phyloP scores from a whole-genome alignment of 306 rosid species.

The Corylus heterophylla region DNA sequence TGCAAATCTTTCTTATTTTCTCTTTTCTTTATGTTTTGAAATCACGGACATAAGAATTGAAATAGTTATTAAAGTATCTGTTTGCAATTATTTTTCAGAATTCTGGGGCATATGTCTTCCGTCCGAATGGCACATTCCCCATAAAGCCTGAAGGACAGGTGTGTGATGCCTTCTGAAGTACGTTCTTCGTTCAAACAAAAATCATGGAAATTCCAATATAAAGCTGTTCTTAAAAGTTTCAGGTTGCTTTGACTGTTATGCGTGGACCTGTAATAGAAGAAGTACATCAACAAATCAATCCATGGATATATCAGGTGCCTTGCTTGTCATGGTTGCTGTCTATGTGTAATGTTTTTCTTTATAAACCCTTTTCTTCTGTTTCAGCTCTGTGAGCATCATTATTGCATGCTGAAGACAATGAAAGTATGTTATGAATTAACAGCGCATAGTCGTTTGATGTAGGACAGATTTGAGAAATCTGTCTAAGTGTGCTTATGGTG shows the following conservation, averaged over 20 bases:
- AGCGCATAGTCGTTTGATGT: background rate
- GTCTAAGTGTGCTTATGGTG: background rate
- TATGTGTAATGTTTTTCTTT: slow-evolving; percentile 19
- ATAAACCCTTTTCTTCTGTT: slow-evolving; percentile 20
- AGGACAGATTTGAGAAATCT: background rate
- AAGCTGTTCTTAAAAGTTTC: slow-evolving; percentile 23
- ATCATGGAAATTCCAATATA: background rate
- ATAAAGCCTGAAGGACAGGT: slow-evolving; percentile 48
- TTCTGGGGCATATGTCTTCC: slow-evolving; percentile 57
- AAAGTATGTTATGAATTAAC: background rate
- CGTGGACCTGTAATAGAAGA: slow-evolving; percentile 52
- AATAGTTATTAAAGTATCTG: background rate
- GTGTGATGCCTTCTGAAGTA: slow-evolving; percentile 11
- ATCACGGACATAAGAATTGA: slow-evolving; percentile 6
- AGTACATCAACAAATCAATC: slow-evolving; percentile 56
- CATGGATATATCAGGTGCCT: slow-evolving; percentile 58
- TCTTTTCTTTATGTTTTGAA: background rate
- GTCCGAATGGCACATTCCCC: slow-evolving; percentile 53
- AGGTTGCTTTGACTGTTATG: slow-evolving; percentile 47
- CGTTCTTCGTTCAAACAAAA: background rate
- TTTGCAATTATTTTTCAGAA: slow-evolving; percentile 32
- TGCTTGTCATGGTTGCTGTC: slow-evolving; percentile 11
- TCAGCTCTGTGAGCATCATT: slow-evolving; percentile 6
- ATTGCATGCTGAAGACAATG: slow-evolving; percentile 23
- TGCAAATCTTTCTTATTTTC: background rate